Evolutionary conservation across 2,329 filamentous ascomycete species (phyloP).

Genomic region (Pseudopyricularia cyperi): DNA sequence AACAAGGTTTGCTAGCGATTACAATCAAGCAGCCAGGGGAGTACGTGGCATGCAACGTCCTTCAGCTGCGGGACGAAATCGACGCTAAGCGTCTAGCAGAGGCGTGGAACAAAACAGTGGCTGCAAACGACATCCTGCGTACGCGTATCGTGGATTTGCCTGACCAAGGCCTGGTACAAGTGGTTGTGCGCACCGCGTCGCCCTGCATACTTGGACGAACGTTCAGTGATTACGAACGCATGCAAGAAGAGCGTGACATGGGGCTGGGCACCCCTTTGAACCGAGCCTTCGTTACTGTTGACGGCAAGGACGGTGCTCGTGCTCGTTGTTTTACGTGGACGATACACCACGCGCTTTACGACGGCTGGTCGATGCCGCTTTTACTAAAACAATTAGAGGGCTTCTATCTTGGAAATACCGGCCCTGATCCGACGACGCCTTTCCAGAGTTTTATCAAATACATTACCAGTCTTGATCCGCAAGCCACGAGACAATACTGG

Average conservation of each 20-base stretch:
- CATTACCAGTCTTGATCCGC: background rate
- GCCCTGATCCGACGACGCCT: background rate
- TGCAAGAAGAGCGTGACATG: background rate
- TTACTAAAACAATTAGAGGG: background rate
- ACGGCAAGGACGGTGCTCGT: background rate
- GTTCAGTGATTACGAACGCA: background rate
- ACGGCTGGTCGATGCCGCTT: background rate
- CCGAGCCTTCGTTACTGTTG: background rate
- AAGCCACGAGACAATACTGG: background rate
- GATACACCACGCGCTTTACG: background rate
- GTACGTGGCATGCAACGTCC: slow-evolving; percentile 37
- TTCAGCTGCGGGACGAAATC: slow-evolving; percentile 21
- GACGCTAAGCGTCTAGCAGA: slow-evolving; percentile 22
- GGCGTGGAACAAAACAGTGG: slow-evolving; percentile 26
- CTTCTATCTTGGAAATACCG: background rate
- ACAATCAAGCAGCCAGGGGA: slow-evolving; percentile 35
- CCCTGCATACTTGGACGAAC: background rate
- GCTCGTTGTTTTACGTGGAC: background rate
- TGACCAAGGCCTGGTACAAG: background rate
- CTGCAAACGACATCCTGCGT: slow-evolving; percentile 27
- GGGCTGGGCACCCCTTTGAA: background rate
- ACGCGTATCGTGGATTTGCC: slow-evolving; percentile 27
- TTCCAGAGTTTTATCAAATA: background rate
- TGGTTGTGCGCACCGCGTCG: background rate
- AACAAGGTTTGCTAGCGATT: slow-evolving; percentile 40